Evolutionary conservation across 495 filamentous ascomycete genomes (phyloP).

Genomic region (Neurospora tetrasperma): DNA sequence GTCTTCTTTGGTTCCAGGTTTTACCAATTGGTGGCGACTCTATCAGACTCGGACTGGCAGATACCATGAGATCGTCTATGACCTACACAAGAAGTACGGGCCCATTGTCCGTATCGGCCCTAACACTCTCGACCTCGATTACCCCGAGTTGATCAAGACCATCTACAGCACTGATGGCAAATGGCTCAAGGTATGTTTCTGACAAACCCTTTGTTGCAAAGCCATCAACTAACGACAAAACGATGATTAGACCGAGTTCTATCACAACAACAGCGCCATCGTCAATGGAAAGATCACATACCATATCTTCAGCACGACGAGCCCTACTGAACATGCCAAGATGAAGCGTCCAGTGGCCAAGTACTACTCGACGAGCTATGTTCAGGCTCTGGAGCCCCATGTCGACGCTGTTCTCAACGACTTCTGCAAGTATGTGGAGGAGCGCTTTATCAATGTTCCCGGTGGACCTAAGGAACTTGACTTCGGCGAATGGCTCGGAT

Average conservation of each 20-base stretch:
- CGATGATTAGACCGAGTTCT: conserved; percentile 28
- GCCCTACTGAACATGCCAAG: conserved; percentile 20
- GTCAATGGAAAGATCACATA: conserved; percentile 27
- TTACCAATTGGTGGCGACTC: conserved; percentile 32
- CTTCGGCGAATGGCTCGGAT: conserved; percentile 26
- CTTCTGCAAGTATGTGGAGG: conserved; percentile 24
- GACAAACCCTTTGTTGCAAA: not conserved
- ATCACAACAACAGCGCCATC: conserved; percentile 24
- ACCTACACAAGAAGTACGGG: conserved; percentile 40
- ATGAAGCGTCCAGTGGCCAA: conserved; percentile 29
- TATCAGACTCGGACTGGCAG: conserved; percentile 15
- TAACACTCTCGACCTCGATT: conserved; percentile 37
- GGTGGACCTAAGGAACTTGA: conserved; percentile 13
- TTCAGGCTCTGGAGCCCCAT: conserved; percentile 24
- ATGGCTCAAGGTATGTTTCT: conserved; percentile 14
- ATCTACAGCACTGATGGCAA: conserved; percentile 27
- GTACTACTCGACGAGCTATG: conserved; percentile 23
- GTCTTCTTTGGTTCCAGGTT: conserved; percentile 8
- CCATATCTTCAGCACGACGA: conserved; percentile 24
- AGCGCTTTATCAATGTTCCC: conserved; percentile 18
- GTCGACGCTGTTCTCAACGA: conserved; percentile 24
- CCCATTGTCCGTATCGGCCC: conserved; percentile 45
- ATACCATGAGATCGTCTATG: conserved; percentile 16
- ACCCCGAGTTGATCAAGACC: conserved; percentile 23
- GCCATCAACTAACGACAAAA: not conserved